Percentiles rank a stretch among this genome's conserved stretches.
Conservation (phyloP, 2,329 filamentous ascomycete genomes). For the Aspergillus sp. region DNA sequence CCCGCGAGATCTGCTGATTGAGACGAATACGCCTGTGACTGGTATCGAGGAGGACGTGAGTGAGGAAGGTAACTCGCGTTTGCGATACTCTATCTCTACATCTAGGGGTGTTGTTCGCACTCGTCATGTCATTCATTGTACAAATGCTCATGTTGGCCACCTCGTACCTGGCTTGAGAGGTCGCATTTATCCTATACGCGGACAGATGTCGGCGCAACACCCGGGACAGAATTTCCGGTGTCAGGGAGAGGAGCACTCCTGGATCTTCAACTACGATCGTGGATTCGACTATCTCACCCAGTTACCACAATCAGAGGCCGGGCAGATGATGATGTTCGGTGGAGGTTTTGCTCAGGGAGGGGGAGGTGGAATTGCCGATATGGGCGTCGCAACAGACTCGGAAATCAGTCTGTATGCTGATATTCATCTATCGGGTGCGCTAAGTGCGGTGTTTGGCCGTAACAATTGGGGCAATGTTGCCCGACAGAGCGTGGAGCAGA, state of each 20-base stretch:
- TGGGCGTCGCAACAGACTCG: conserved; percentile 54
- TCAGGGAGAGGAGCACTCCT: conserved; percentile 47
- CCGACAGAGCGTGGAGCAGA: conserved; percentile 24
- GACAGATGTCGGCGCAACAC: conserved; percentile 47
- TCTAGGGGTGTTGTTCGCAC: conserved; percentile 48
- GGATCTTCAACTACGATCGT: conserved; percentile 51
- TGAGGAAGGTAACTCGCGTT: not conserved
- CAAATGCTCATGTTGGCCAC: conserved; percentile 56
- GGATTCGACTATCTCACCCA: conserved; percentile 59
- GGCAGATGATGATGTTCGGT: conserved; percentile 56
- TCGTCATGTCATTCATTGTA: conserved; percentile 59
- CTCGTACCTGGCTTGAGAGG: conserved; percentile 52
- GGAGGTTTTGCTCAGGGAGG: conserved; percentile 53
- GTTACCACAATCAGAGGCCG: conserved; percentile 26
- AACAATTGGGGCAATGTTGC: conserved; percentile 25
- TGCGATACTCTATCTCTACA: conserved; percentile 49
- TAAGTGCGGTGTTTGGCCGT: conserved; percentile 29
- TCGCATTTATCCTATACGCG: conserved; percentile 40
- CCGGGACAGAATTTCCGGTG: conserved; percentile 31
- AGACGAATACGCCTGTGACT: conserved; percentile 25
- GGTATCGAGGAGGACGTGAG: not conserved
- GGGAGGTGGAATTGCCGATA: conserved; percentile 46
- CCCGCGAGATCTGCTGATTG: conserved; percentile 39
- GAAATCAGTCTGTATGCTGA: conserved; percentile 27
- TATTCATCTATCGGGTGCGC: conserved; percentile 29